Evolutionary conservation across 805 yeast genomes (phyloP), one percentile per base, ranked within the genome.

Genomic region (Candida silvatica): DNA sequence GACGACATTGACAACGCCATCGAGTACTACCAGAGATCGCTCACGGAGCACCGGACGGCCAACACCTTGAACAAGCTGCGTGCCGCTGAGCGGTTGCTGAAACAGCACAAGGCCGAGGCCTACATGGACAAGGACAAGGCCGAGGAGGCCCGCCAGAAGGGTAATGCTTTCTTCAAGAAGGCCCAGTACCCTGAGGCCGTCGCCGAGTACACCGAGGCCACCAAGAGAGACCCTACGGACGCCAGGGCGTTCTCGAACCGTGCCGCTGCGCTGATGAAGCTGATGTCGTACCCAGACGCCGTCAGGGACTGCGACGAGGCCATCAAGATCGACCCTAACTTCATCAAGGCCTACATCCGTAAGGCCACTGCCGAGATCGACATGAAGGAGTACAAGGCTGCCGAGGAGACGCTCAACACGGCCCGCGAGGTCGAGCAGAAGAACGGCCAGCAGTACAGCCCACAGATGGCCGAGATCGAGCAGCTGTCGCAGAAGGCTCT

Each of bases 141-240:
- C 7, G 97, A 90, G 60, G 90, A 78, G 57, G 97, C 97, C 17
- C 82, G 98, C 64, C 67, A 86, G 41, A 71, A 78, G 60, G 99
- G 99, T 59, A 90, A 84, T 61, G 90, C 83, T 17, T 75, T 60
- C 52, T 92, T 92, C 72, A 75, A 81, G 40, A 80, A 83, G 48
- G 92, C 85, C 33, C 95, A 90, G 61, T 90, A 95, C 96, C 97
- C 98, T 43, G 78, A 69, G 45, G 97, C 97, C 17, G 96, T 92
- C 29, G 82, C 83, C 58, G 82, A 95, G 4, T 92, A 92, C 63
- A 71, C 94, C 33, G 98, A 92, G 64, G 92, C 92, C 88, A 69
- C 90, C 50, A 85, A 87, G 64, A 82, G 99, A 59, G 87, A 88
- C n/a, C 99, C 99, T 38, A 77, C 77, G 37, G 97, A 92, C 61